phyloP scores from a whole-genome alignment of 768 basidiomycete species.

The Macrolepiota fuliginosa region DNA sequence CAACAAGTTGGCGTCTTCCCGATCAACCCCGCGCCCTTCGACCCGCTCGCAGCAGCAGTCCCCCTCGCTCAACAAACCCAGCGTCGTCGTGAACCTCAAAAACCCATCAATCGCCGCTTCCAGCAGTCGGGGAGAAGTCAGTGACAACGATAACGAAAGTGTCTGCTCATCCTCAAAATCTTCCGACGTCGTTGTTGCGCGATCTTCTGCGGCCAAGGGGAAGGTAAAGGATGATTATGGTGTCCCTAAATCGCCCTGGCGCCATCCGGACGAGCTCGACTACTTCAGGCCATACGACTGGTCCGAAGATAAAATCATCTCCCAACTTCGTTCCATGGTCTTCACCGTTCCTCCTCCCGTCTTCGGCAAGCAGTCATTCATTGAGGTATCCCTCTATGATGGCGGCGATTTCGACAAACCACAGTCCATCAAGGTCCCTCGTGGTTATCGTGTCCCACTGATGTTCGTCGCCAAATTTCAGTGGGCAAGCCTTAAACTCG shows the following conservation, averaged over 20 bases:
- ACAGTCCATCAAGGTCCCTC: constrained; percentile 22
- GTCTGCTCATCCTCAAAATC: constrained; percentile 12
- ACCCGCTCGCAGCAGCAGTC: constrained; percentile 12
- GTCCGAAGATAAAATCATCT: constrained; percentile 31
- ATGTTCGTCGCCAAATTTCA: constrained; percentile 44
- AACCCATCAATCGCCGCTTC: not conserved
- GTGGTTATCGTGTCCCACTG: constrained; percentile 40
- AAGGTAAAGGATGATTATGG: not conserved
- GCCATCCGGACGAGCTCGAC: constrained; percentile 38
- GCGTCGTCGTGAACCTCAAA: constrained; percentile 1
- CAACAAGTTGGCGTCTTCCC: constrained; percentile 4
- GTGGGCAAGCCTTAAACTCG: constrained; percentile 40
- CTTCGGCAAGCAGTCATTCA: constrained; percentile 12
- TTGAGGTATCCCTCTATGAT: constrained; percentile 16
- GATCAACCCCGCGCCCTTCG: constrained; percentile 9
- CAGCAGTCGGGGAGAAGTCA: constrained; percentile 1
- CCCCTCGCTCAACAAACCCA: constrained; percentile 4
- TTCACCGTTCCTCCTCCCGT: constrained; percentile 35
- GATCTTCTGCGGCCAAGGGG: constrained; percentile 1
- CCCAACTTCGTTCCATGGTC: constrained; percentile 29
- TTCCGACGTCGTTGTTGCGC: constrained; percentile 1
- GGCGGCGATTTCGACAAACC: constrained; percentile 16
- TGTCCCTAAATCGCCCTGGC: constrained; percentile 24
- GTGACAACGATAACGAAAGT: constrained; percentile 11
- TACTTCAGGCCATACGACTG: constrained; percentile 31